phyloP scores from a whole-genome alignment of 495 filamentous ascomycete species.

The Aspergillus egyptiacus region DNA sequence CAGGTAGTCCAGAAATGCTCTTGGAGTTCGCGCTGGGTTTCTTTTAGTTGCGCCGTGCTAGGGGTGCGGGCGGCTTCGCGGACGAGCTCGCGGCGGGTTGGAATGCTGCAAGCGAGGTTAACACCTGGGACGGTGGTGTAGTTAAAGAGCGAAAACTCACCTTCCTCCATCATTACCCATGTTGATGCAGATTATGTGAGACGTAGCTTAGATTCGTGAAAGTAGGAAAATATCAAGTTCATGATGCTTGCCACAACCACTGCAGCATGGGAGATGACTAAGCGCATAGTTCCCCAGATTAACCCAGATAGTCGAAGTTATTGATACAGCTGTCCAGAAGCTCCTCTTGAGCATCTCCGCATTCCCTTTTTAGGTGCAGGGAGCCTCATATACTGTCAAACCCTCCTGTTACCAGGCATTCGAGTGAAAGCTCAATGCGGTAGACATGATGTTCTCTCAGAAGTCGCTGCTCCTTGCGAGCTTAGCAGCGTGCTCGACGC shows the following conservation, averaged over 20 bases:
- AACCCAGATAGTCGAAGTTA: neutral
- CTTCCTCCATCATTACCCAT: constrained; percentile 97
- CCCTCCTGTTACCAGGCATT: constrained; percentile 1
- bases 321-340: constrained; percentile 39
- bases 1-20: constrained; percentile 81
- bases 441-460: constrained; percentile 39
- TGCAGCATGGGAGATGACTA: constrained; percentile 18
- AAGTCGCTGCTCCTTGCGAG: constrained; percentile 35
- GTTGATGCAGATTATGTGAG: constrained; percentile 3
- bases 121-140: neutral
- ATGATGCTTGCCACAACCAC: constrained; percentile 6
- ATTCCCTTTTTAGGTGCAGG: constrained; percentile 9
- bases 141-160: constrained; percentile 27
- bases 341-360: constrained; percentile 26
- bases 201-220: neutral
- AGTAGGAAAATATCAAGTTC: neutral
- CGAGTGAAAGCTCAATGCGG: constrained; percentile 35
- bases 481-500: constrained; percentile 32
- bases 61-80: constrained; percentile 75
- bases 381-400: neutral
- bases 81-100: constrained; percentile 91
- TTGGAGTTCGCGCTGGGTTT: constrained; percentile 73
- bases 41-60: constrained; percentile 85
- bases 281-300: constrained; percentile 14
- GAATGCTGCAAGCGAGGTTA: constrained; percentile 54